These are phyloP conservation scores for Epichloe amarillans DNA, from an alignment of 2,329 filamentous ascomycete genomes.

Conservation along the genomic window DNA sequence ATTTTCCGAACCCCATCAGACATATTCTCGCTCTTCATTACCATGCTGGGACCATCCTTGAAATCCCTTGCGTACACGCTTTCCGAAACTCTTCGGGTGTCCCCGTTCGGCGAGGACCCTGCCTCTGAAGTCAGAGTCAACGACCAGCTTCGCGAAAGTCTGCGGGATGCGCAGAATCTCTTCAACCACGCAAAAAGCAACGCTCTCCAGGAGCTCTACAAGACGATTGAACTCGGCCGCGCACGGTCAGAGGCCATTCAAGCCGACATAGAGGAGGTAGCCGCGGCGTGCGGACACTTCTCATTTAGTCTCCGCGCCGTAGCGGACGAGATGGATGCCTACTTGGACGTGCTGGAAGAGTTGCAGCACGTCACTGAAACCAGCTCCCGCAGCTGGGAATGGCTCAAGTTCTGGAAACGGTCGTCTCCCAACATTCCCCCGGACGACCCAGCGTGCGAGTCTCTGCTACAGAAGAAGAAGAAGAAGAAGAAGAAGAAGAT, in stretches of 20 bases:
- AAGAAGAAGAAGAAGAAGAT: conserved; percentile 15
- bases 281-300: conserved; percentile 94
- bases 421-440: neutral
- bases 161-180: conserved; percentile 65
- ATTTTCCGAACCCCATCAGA: conserved; percentile 54
- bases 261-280: conserved; percentile 92
- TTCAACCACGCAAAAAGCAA: conserved; percentile 65
- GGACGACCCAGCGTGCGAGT: conserved; percentile 30
- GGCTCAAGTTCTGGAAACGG: conserved; percentile 64
- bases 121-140: conserved; percentile 61
- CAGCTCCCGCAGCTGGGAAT: conserved; percentile 60
- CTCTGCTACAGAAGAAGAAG: conserved; percentile 23
- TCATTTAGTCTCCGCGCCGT: conserved; percentile 85
- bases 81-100: conserved; percentile 74
- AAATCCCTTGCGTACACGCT: conserved; percentile 90
- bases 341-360: conserved; percentile 74
- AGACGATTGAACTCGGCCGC: conserved; percentile 58
- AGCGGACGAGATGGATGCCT: conserved; percentile 74
- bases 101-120: conserved; percentile 62
- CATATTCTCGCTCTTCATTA: conserved; percentile 85
- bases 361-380: conserved; percentile 58
- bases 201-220: conserved; percentile 69
- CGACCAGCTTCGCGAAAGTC: conserved; percentile 64
- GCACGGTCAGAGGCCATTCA: conserved; percentile 60
- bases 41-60: conserved; percentile 81